Evolutionary conservation across 192 early-diverging fungal genomes (phyloP), one percentile per base, ranked within the genome.

Genomic region (Chytriomyces confervae): DNA sequence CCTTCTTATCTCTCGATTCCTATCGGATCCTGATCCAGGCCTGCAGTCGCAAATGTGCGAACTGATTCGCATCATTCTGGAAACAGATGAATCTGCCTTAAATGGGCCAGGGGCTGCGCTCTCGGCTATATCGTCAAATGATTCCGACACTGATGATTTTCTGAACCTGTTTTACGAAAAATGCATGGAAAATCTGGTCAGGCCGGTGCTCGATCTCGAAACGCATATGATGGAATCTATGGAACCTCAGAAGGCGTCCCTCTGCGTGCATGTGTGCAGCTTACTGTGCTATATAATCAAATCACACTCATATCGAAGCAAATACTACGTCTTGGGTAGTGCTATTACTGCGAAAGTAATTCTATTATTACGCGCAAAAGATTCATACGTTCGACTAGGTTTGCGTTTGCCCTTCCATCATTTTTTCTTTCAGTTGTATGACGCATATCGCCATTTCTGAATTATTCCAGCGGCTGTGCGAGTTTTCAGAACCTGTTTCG

Each of bases 121-220:
- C 18, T 60, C 84, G 11, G 76, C 72, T 16, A 57, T 18, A 72
- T 13, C 73, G 73, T 57, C 53, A n/a, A 67, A 80, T 46, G 90
- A 91, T 60, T 82, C 85, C 8, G 92, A 94, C 10, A 81, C 86
- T 4, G 91, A 96, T 48, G 86, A 88, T n/a, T 96, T 96, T 66
- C 79, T 97, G 62, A 80, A 86, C 6, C 68, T 93, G 36, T 96
- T 97, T 81, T 97, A 96, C 83, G 87, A 91, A 20, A 79, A 83
- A 0, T 91, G 91, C 69, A 86, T 89, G 11, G 75, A 50, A 27
- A 84, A 82, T 45, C 82, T 95, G 46, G 84, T 93, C n/a, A 82
- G 86, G 46, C 93, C 94, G 0, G 72, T 98, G 47, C 73, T 86
- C 43, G 77, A 79, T 36, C 71, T 93, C 6, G 53, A 50, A 6